Evolutionary conservation across 345 rosid genomes (phyloP).

Genomic region (Moringa oleifera): DNA sequence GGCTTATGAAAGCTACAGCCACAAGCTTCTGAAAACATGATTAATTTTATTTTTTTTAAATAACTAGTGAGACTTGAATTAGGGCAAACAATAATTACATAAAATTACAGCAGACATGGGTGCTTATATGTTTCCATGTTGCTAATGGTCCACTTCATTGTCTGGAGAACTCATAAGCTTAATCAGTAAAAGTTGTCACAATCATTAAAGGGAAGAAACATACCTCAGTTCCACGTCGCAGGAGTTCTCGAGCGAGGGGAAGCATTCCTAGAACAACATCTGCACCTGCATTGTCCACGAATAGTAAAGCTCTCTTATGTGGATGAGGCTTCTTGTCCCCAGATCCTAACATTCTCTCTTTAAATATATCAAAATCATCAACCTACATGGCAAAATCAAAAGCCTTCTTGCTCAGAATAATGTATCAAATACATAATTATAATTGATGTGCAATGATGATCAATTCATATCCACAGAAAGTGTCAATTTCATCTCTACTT

Average conservation of each 20-base stretch:
- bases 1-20: too few species aligned
- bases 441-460: not conserved
- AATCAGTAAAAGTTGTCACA: constrained; percentile 2
- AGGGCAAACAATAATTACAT: not conserved
- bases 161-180: not conserved
- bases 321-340: constrained; percentile 55
- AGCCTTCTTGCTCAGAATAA: constrained; percentile 4
- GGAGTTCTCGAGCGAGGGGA: constrained; percentile 93
- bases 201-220: constrained; percentile 13
- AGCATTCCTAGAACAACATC: constrained; percentile 95
- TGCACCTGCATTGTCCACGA: constrained; percentile 98
- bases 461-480: not conserved
- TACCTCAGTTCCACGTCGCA: constrained; percentile 95
- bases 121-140: not conserved
- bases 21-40: not conserved
- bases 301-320: constrained; percentile 90
- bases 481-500: constrained; percentile 20
- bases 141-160: too few species aligned
- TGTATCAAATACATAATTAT: not conserved
- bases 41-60: too few species aligned
- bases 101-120: not conserved
- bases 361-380: constrained; percentile 90
- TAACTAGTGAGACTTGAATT: too few species aligned
- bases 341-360: constrained; percentile 80
- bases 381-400: constrained; percentile 42